A percentile compares a stretch with the other conserved stretches of the same genome.
Conservation (phyloP, 192 early-diverging fungal genomes). For the Lobosporangium transversale region DNA sequence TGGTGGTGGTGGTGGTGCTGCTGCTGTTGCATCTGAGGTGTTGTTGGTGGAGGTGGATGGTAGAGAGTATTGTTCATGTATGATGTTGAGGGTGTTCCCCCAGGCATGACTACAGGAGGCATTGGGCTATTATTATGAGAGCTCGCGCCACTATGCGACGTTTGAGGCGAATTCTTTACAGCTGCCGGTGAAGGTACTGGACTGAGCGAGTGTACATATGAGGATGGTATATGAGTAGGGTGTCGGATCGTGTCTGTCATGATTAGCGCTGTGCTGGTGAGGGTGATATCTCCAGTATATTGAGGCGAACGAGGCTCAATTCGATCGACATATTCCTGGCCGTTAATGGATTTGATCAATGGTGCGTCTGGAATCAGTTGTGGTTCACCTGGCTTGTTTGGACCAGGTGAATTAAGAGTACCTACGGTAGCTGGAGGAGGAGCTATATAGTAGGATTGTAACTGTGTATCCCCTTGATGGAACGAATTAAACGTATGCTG, state of each 20-base stretch:
- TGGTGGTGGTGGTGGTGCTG: too few relatives aligned
- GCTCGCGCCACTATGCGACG: neutral
- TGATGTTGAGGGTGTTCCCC: neutral
- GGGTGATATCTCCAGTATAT: neutral
- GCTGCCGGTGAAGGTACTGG: constrained; percentile 18
- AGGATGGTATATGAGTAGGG: neutral
- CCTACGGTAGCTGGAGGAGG: neutral
- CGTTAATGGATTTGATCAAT: neutral
- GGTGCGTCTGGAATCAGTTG: neutral
- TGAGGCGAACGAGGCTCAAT: constrained; percentile 15
- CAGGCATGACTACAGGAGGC: neutral
- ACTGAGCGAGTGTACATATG: too few relatives aligned
- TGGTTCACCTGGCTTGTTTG: neutral
- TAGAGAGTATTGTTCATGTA: neutral
- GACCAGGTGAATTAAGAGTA: neutral
- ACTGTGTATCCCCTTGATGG: constrained; percentile 2
- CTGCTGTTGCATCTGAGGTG: neutral
- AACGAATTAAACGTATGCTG: neutral
- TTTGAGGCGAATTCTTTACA: neutral
- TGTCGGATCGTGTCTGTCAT: neutral
- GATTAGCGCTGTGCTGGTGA: neutral
- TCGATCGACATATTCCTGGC: neutral
- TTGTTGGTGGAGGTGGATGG: neutral
- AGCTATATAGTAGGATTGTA: neutral
- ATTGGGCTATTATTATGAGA: constrained; percentile 23